phyloP scores from a whole-genome alignment of 2,329 filamentous ascomycete genomes.

The Neonectria faginata region DNA sequence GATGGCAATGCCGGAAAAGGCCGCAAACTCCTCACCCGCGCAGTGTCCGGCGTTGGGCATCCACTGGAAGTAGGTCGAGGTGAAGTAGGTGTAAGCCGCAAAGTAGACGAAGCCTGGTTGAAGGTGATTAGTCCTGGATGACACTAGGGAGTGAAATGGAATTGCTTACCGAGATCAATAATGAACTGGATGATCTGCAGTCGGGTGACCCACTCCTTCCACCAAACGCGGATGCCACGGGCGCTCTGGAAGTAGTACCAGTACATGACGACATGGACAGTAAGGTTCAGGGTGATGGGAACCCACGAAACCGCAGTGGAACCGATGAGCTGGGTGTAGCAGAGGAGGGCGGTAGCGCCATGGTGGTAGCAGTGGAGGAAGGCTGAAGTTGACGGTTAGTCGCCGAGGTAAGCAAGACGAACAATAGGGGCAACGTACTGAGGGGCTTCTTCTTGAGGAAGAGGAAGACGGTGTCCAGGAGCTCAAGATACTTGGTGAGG shows the following conservation, averaged over 20 bases:
- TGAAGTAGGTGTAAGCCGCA: slow-evolving; percentile 77
- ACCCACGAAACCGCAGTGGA: slow-evolving; percentile 96
- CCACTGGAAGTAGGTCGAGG: slow-evolving; percentile 96
- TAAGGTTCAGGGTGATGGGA: slow-evolving; percentile 89
- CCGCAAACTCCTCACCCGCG: slow-evolving; percentile 96
- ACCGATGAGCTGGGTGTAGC: slow-evolving; percentile 96
- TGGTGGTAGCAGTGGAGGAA: slow-evolving; percentile 99
- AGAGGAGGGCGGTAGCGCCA: slow-evolving; percentile 94
- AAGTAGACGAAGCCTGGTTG: slow-evolving; percentile 92
- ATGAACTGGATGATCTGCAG: slow-evolving; percentile 98
- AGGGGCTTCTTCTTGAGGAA: slow-evolving; percentile 99
- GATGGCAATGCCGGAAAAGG: slow-evolving; percentile 90
- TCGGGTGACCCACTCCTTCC: slow-evolving; percentile 99
- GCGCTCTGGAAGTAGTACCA: slow-evolving; percentile 99
- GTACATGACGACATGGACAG: slow-evolving; percentile 99
- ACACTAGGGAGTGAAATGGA: neutral
- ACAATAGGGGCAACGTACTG: slow-evolving; percentile 55
- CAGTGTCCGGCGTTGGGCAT: slow-evolving; percentile 88
- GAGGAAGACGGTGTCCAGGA: slow-evolving; percentile 95
- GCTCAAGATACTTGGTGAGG: slow-evolving; percentile 96
- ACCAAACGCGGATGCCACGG: slow-evolving; percentile 95
- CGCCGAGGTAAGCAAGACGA: slow-evolving; percentile 1
- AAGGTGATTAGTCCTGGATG: slow-evolving; percentile 36
- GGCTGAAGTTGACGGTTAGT: slow-evolving; percentile 61
- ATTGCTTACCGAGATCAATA: slow-evolving; percentile 86